These are phyloP conservation scores for Odontarrhena argentea DNA, from an alignment of 345 rosid genomes.

Conservation along the genomic window DNA sequence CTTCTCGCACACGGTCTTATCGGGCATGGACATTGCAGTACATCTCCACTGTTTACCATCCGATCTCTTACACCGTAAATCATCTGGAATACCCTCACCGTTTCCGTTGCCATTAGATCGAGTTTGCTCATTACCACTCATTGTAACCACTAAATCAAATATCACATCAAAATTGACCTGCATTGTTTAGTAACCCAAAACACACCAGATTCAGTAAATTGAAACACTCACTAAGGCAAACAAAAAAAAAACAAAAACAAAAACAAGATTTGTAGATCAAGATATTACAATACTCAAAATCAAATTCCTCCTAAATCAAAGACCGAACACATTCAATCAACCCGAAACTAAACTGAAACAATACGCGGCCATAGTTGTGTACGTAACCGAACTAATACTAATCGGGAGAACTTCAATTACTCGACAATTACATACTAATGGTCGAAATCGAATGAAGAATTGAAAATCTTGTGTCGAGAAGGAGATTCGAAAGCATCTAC, in stretches of 20 bases:
- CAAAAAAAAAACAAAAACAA: too few relatives aligned
- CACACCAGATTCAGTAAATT: constrained; percentile 8
- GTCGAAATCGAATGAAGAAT: constrained; percentile 18
- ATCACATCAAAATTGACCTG: constrained; percentile 26
- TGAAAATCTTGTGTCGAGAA: constrained; percentile 11
- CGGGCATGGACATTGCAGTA: constrained; percentile 97
- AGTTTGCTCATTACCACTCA: constrained; percentile 54
- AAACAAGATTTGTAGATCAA: not conserved
- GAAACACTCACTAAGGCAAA: not conserved
- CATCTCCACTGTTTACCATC: constrained; percentile 99
- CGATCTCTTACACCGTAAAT: constrained; percentile 94
- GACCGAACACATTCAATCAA: constrained; percentile 10
- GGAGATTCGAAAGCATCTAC: constrained; percentile 18
- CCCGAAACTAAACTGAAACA: not conserved
- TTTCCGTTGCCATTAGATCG: constrained; percentile 54
- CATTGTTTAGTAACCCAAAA: constrained; percentile 24
- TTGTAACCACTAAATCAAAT: constrained; percentile 23
- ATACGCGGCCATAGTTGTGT: not conserved
- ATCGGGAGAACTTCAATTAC: constrained; percentile 1
- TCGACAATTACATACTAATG: constrained; percentile 1
- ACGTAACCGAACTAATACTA: not conserved
- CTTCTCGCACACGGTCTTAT: constrained; percentile 97
- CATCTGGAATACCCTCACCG: constrained; percentile 84
- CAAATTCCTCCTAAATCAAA: constrained; percentile 10
- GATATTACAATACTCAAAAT: constrained; percentile 17